Evolutionary conservation across 805 yeast species (phyloP), one percentile per base, ranked within the genome.

Genomic region (Wickerhamiella vanderwaltii): DNA sequence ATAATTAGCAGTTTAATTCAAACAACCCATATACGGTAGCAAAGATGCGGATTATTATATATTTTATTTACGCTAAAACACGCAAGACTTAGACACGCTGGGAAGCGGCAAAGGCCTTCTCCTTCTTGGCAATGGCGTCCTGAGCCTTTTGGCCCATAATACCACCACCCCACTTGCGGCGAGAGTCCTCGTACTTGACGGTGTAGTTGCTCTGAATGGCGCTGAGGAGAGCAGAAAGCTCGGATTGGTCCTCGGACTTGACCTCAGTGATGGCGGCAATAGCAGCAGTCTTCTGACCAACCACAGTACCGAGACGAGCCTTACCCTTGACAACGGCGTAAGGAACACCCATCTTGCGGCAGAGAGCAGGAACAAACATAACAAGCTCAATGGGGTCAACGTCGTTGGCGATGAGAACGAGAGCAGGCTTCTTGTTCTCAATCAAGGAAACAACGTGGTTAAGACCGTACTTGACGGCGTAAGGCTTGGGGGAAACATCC

Each of bases 111-210:
- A 54, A 49, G 57, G 71, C 69, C 69, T 71, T 77, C 54, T 76
- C 79, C 63, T 67, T 77, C 79, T 82, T 84, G 59, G 75, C 87
- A 52, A 67, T 64, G 74, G 80, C 84, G 63, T 78, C 91, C 62
- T 74, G 75, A 62, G 96, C 85, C 76, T 88, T 91, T 59, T 81
- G 72, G 69, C 97, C 95, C 77, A 91, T 73, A 69, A 85, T 65
- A 77, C 98, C 98, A 77, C 98, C 98, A 77, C 97, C 97, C 98
- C 98, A 88, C 80, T 85, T 94, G 73, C 84, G 86, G 78, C 93
- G 88, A 65, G 75, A 63, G 59, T 91, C 96, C 64, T 88, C 96
- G 81, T 79, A 84, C 72, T 85, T 84, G 65, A 83, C 94, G 59
- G 69, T 67, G 71, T 80, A 88, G 91, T 85, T 86, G 56, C 94